Evolutionary conservation across 2,329 filamentous ascomycete genomes (phyloP), one percentile per base, ranked within the genome.

Genomic region (Blastomyces percursus): DNA sequence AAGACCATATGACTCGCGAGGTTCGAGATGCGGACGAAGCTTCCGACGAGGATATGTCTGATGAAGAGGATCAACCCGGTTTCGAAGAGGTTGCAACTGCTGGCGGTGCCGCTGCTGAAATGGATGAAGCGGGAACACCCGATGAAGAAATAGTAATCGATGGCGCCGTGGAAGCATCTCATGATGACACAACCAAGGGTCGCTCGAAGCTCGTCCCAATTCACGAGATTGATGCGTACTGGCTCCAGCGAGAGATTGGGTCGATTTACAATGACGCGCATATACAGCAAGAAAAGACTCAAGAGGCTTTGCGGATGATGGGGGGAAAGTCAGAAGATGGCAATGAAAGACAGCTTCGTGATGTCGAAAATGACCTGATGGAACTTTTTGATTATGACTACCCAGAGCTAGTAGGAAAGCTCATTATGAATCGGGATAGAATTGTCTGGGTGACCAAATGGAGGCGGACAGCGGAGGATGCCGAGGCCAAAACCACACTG

Each of bases 331-430:
- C 86, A 8, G 74, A 84, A 59, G 87, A 89, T 62, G 91, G 88
- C 19, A 87, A 93, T 64, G 91, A 95, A 70, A 92, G 90, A 74
- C 83, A 89, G 16, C 80, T 97, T 38, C 87, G 93, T 70, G 93
- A 99, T 71, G 92, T 97, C 62, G 94, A 99, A 72, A 99, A 99
- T 74, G 94, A 99, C 66, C 81, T 99, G 63, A 97, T 97, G 89
- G 94, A 96, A 70, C 83, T 99, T 0, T 97, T 99, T 69, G 94
- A 99, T 70, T 99, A 96, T 71, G 93, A 97, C 70, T 89, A 96
- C 71, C 91, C 95, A 65, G 91, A 96, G 66, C 82, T 96, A 61
- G 94, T 97, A 32, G 87, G 90, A 66, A 93, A 91, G 74, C 82
- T 99, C 19, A 91, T 97, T 62, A 85, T 88, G 68, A 99, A 99